Conservation (phyloP, 1,284 basidiomycete genomes). For the Pseudozyma tsukubaensis region DNA sequence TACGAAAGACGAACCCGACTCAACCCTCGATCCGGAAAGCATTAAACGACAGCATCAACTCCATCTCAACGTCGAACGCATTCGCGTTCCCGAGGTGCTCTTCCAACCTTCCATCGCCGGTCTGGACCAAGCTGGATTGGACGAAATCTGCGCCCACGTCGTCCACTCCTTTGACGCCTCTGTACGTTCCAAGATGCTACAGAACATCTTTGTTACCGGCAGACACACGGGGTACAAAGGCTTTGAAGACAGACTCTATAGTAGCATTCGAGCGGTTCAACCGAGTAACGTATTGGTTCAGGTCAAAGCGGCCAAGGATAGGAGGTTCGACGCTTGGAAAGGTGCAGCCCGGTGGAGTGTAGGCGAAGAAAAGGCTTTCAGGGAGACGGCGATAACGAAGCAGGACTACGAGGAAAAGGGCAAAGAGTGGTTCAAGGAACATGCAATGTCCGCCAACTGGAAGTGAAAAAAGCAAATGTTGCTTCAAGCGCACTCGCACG, state of each 20-base stretch:
- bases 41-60: conserved; percentile 79
- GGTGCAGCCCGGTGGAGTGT: conserved; percentile 89
- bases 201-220: conserved; percentile 94
- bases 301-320: conserved; percentile 74
- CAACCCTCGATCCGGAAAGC: conserved; percentile 66
- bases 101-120: conserved; percentile 94
- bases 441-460: conserved; percentile 60
- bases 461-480: conserved; percentile 16
- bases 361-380: conserved; percentile 41
- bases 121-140: conserved; percentile 91
- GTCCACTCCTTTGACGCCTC: conserved; percentile 82
- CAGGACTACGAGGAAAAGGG: conserved; percentile 93
- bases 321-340: conserved; percentile 84
- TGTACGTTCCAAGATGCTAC: conserved; percentile 74
- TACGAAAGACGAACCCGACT: conserved; percentile 71
- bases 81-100: conserved; percentile 91
- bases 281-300: conserved; percentile 47
- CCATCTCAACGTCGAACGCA: conserved; percentile 92
- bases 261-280: conserved; percentile 62
- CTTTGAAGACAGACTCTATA: conserved; percentile 79
- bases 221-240: conserved; percentile 81
- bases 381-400: conserved; percentile 75
- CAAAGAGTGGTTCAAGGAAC: conserved; percentile 76
- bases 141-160: conserved; percentile 87
- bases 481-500: no score